Conservation (phyloP, 176 grass and related monocot genomes). For the Ensete ventricosum region DNA sequence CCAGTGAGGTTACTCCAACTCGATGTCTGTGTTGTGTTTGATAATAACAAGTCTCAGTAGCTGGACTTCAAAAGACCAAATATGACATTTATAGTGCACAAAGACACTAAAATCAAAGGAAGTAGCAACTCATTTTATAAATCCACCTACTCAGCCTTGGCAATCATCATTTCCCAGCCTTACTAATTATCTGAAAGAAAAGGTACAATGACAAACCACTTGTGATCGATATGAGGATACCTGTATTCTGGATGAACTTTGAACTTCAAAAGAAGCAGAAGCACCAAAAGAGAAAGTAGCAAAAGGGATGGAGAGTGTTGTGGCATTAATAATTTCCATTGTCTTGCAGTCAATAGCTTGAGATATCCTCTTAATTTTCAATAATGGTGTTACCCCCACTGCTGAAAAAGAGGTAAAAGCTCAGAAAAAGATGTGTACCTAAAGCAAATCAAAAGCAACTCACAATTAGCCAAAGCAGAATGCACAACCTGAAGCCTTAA, state of each 20-base stretch:
- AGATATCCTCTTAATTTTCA: constrained; percentile 81
- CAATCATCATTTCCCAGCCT: background rate
- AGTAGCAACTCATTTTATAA: background rate
- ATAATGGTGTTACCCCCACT: constrained; percentile 52
- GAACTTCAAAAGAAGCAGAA: constrained; percentile 73
- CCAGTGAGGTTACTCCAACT: too few relatives aligned
- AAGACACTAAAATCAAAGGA: background rate
- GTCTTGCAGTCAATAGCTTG: constrained; percentile 60
- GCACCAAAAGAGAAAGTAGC: constrained; percentile 82
- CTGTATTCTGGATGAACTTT: constrained; percentile 74
- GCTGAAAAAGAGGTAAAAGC: constrained; percentile 75
- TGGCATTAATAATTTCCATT: constrained; percentile 60
- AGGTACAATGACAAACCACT: background rate
- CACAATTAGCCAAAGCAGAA: constrained; percentile 19
- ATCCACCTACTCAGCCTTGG: background rate
- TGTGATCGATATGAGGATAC: constrained; percentile 22
- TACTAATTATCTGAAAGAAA: constrained; percentile 4
- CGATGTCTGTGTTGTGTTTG: background rate
- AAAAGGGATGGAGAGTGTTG: constrained; percentile 60
- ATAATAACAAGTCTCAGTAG: background rate
- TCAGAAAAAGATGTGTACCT: constrained; percentile 94
- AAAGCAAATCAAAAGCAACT: constrained; percentile 14
- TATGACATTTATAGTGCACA: background rate
- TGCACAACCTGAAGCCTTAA: background rate
- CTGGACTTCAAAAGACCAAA: background rate